Conservation (phyloP, 495 filamentous ascomycete genomes). For the Rhypophila decipiens region DNA sequence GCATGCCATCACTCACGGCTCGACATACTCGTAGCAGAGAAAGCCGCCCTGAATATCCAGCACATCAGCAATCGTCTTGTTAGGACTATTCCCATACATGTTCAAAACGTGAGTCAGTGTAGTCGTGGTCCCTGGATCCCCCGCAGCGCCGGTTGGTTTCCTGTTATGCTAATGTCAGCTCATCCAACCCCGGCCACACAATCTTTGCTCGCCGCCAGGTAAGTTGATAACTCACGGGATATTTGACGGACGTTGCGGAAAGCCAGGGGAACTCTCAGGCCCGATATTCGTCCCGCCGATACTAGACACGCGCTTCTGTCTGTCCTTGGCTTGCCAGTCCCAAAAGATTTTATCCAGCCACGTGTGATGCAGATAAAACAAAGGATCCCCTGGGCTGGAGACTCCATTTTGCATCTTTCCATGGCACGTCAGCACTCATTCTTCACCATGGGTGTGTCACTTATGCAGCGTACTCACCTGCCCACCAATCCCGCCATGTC, state of each 20-base stretch:
- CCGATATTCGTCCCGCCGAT: conserved; percentile 20
- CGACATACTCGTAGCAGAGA: neutral
- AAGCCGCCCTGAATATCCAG: neutral
- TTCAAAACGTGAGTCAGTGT: conserved; percentile 4
- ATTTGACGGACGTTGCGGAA: neutral
- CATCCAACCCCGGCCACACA: too few relatives aligned
- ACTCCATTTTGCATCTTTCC: conserved; percentile 27
- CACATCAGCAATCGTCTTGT: neutral
- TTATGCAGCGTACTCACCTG: too few relatives aligned
- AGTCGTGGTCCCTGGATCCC: conserved; percentile 3
- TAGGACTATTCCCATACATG: neutral
- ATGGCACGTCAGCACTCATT: too few relatives aligned
- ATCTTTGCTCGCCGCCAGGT: too few relatives aligned
- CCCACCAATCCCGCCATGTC: conserved; percentile 33
- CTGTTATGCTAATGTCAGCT: too few relatives aligned
- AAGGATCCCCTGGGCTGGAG: conserved; percentile 35
- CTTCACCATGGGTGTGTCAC: too few relatives aligned
- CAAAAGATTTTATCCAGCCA: conserved; percentile 46
- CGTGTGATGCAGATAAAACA: conserved; percentile 47
- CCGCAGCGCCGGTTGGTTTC: too few relatives aligned
- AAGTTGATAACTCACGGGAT: neutral
- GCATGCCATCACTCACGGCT: too few relatives aligned
- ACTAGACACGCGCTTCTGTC: conserved; percentile 16
- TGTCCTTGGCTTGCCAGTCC: conserved; percentile 39
- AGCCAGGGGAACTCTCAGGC: neutral